These are phyloP conservation scores for Colletotrichum costaricense DNA, from an alignment of 2,329 filamentous ascomycete species.

Conservation along the genomic window DNA sequence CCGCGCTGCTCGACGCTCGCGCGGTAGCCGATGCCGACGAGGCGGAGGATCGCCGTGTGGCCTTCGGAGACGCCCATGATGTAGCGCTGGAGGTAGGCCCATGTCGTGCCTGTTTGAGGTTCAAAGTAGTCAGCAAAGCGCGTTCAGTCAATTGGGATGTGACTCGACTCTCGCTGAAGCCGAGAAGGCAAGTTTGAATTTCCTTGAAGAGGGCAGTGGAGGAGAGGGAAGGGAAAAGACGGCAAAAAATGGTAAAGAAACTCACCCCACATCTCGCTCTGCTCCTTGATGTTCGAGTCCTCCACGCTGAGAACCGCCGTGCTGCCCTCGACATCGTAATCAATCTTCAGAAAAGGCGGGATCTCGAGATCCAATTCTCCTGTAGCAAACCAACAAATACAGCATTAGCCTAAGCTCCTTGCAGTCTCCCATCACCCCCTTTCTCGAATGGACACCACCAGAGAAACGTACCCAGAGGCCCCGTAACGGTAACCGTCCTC, in stretches of 20 bases:
- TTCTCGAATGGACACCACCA: not conserved
- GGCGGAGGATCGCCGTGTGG: conserved; percentile 89
- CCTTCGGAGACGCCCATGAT: conserved; percentile 96
- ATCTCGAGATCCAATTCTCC: conserved; percentile 82
- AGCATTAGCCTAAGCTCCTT: conserved; percentile 2
- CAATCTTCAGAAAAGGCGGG: conserved; percentile 81
- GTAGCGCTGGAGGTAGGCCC: conserved; percentile 90
- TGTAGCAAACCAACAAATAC: conserved; percentile 43
- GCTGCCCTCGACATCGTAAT: conserved; percentile 71
- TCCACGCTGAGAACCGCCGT: conserved; percentile 77
- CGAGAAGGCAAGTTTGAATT: not conserved
- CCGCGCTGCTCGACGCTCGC: conserved; percentile 85
- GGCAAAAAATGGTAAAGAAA: conserved; percentile 31
- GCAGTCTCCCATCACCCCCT: not conserved
- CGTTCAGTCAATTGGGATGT: not conserved
- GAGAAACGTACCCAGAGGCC: conserved; percentile 75
- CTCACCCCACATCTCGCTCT: conserved; percentile 96
- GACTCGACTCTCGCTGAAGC: not conserved
- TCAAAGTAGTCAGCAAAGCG: conserved; percentile 38
- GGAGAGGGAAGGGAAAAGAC: not conserved
- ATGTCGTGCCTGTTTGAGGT: conserved; percentile 77
- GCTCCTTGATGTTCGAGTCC: conserved; percentile 75
- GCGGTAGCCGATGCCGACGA: conserved; percentile 96
- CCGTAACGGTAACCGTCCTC: conserved; percentile 79
- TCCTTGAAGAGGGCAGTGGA: not conserved